Evolutionary conservation across 2,329 filamentous ascomycete genomes (phyloP).

Genomic region (Neofusicoccum ribis): DNA sequence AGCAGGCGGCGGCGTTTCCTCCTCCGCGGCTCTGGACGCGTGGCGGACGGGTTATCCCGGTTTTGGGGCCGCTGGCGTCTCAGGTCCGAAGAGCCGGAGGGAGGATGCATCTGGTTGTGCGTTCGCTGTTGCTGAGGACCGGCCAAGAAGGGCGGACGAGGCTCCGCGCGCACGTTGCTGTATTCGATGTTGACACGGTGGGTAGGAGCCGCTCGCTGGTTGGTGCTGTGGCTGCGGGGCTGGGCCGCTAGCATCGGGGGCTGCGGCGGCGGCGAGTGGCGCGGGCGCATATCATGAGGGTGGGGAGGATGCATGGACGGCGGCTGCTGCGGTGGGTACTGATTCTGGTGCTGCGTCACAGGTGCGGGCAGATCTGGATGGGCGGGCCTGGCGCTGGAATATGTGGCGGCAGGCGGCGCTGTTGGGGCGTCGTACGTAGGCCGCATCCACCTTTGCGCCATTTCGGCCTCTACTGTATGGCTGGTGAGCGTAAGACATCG

Average conservation of each 20-base stretch:
- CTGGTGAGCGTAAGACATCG: too few species aligned
- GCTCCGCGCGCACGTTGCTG: conserved; percentile 35
- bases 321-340: conserved; percentile 32
- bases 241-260: conserved; percentile 38
- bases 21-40: conserved; percentile 29
- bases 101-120: conserved; percentile 34
- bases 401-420: too few species aligned
- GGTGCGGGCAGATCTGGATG: conserved; percentile 24
- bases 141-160: conserved; percentile 42
- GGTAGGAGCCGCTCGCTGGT: conserved; percentile 33
- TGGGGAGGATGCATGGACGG: conserved; percentile 34
- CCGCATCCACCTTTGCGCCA: too few species aligned
- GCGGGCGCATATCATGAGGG: conserved; percentile 31
- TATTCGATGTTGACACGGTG: conserved; percentile 45
- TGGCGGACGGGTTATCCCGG: conserved; percentile 27
- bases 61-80: conserved; percentile 40
- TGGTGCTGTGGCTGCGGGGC: conserved; percentile 42
- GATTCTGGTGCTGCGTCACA: conserved; percentile 32
- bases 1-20: too few species aligned
- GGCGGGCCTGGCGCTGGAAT: too few species aligned
- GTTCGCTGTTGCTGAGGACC: conserved; percentile 26
- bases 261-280: conserved; percentile 34
- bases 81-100: conserved; percentile 36
- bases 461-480: too few species aligned
- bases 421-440: too few species aligned